phyloP scores from a whole-genome alignment of 2,329 filamentous ascomycete genomes.

The Xylariaceae sp. region DNA sequence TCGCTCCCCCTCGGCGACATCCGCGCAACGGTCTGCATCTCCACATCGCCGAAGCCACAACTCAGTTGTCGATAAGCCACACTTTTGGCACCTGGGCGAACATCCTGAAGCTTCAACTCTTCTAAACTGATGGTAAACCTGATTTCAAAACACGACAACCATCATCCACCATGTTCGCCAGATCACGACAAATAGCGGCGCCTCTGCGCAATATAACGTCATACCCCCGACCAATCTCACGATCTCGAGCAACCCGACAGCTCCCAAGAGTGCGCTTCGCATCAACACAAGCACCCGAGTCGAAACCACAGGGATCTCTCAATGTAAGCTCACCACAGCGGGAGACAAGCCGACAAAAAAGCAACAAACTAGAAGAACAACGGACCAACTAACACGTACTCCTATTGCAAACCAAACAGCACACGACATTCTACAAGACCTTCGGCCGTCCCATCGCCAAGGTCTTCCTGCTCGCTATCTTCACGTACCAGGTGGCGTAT shows the following conservation, averaged over 20 bases:
- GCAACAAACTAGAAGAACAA: background rate
- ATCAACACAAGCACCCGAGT: slow-evolving; percentile 15
- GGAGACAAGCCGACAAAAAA: background rate
- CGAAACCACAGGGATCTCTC: slow-evolving; percentile 13
- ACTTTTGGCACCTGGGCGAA: background rate
- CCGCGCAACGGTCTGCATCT: background rate
- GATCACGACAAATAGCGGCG: slow-evolving; percentile 5
- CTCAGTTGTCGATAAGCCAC: slow-evolving; percentile 4
- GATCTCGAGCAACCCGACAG: slow-evolving; percentile 6
- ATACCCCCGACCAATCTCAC: background rate
- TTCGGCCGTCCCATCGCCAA: slow-evolving; percentile 72
- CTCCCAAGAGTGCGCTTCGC: slow-evolving; percentile 20
- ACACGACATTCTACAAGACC: slow-evolving; percentile 68
- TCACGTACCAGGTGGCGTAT: slow-evolving; percentile 75
- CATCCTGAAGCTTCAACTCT: background rate
- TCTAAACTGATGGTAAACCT: background rate
- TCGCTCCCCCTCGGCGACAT: background rate
- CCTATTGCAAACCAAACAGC: slow-evolving; percentile 5
- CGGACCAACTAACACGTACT: slow-evolving; percentile 1
- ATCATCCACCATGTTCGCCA: slow-evolving; percentile 5
- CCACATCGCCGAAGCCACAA: slow-evolving; percentile 4
- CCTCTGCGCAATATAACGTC: slow-evolving; percentile 16
- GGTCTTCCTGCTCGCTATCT: slow-evolving; percentile 68
- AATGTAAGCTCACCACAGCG: slow-evolving; percentile 14
- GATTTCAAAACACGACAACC: background rate